These are phyloP conservation scores for Xerocomellus amylosporus DNA, from an alignment of 768 basidiomycete genomes.

Conservation along the genomic window DNA sequence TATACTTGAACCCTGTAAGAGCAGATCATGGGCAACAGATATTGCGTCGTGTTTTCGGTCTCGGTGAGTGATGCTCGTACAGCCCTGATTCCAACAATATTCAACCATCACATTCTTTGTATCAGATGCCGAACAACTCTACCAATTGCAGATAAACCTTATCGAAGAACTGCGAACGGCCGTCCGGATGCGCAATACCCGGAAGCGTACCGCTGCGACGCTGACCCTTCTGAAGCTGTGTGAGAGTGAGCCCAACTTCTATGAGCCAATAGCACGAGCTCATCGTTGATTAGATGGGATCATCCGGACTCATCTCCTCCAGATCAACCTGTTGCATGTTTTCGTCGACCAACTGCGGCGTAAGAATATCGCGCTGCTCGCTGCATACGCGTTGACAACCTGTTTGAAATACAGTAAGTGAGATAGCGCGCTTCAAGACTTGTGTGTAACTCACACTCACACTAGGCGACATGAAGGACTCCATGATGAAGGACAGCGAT, in stretches of 20 bases:
- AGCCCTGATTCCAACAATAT: no score
- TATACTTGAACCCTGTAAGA: not conserved
- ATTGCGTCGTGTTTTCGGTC: slow-evolving; percentile 13
- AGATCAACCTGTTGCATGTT: not conserved
- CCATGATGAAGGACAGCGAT: not conserved
- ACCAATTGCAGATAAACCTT: not conserved
- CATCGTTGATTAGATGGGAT: no score
- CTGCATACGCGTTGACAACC: slow-evolving; percentile 16
- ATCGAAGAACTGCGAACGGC: slow-evolving; percentile 7
- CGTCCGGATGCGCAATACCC: not conserved
- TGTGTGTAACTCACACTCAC: not conserved
- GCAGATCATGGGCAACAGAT: not conserved
- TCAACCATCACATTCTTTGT: not conserved
- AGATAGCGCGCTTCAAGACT: not conserved
- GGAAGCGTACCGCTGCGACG: slow-evolving; percentile 18
- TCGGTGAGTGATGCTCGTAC: slow-evolving; percentile 2
- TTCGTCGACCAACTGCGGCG: slow-evolving; percentile 16
- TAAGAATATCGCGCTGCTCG: slow-evolving; percentile 14
- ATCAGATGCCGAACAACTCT: slow-evolving; percentile 8
- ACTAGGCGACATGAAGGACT: slow-evolving; percentile 12
- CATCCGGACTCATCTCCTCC: slow-evolving; percentile 8
- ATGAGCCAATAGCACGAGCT: not conserved
- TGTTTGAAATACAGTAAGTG: slow-evolving; percentile 16
- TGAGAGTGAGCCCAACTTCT: slow-evolving; percentile 6
- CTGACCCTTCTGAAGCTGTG: slow-evolving; percentile 18